Evolutionary conservation across 2,329 filamentous ascomycete genomes (phyloP).

Genomic region (Dothidotthia symphoricarpi): DNA sequence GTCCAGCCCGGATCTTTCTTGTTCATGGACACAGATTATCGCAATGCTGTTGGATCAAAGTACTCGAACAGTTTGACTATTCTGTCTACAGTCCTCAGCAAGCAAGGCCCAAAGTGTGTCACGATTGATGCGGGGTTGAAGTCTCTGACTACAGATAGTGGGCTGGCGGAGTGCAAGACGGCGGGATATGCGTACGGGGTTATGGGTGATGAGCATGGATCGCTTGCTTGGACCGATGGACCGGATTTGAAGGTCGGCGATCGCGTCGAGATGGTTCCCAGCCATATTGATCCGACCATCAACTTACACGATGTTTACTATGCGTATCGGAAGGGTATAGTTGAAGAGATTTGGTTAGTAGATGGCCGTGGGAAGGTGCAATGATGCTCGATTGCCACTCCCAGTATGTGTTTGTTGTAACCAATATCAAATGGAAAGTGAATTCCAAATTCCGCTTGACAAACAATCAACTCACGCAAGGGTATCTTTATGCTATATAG

Average conservation of each 20-base stretch:
- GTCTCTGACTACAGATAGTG: constrained; percentile 54
- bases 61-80: constrained; percentile 53
- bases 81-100: constrained; percentile 51
- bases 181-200: constrained; percentile 46
- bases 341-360: constrained; percentile 55
- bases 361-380: constrained; percentile 55
- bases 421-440: too few species aligned
- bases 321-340: constrained; percentile 48
- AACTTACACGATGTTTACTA: constrained; percentile 55
- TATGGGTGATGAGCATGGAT: constrained; percentile 53
- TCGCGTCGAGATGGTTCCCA: constrained; percentile 54
- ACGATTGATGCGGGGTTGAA: constrained; percentile 55
- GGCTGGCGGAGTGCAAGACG: constrained; percentile 49
- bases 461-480: too few species aligned
- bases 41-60: constrained; percentile 51
- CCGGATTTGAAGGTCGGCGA: constrained; percentile 46
- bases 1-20: constrained; percentile 57
- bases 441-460: too few species aligned
- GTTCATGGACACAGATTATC: constrained; percentile 60
- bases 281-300: constrained; percentile 56
- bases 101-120: constrained; percentile 46
- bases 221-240: constrained; percentile 48
- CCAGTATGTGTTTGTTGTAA: too few species aligned
- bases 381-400: too few species aligned
- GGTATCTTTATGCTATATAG: too few species aligned